Evolutionary conservation across 2,329 filamentous ascomycete genomes (phyloP), one percentile per base, ranked within the genome.

Genomic region (Penicillium sp.): DNA sequence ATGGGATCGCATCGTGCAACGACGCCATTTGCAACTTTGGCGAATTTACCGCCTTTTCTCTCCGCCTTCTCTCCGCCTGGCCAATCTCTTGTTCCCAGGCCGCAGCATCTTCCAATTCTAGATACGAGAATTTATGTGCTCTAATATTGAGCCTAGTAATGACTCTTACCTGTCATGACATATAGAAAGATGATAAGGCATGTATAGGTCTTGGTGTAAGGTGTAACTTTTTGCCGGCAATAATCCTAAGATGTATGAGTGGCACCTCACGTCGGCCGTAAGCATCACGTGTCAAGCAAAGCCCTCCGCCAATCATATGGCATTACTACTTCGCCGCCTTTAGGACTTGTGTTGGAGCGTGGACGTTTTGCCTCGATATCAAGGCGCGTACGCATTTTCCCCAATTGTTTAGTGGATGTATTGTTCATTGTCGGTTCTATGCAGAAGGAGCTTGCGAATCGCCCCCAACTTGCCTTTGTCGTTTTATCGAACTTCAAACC

Each of bases 351-450:
- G 30, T 30, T 40, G 36, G 22, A 44, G 37, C 37, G 48, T 17
- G 25, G 12, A 31, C 51, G 35, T 48, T 52, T 35, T 50, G 51
- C 36, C 46, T 41, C 16, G 16, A 53, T 17, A 25, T 38, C 19
- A 25, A 22, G 37, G 59, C 56, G 54, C 57, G 57, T 52, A 55
- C 26, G 31, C 17, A 47, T 40, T 47, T 40, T 14, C 44, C 36
- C 44, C 37, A 54, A 54, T 54, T 37, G 28, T 35, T 30, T 43
- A 22, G 68, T 72, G 70, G 67, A 74, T 74, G 72, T 73, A 69
- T 70, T 64, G 59, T 56, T 63, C 55, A 62, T 67, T 66, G 66
- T 59, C 67, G 44, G 56, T 50, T 60, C 51, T 55, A 47, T 68
- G 60, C 63, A 68, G 61, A 69, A 68, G 66, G 67, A 65, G 68